Evolutionary conservation across 345 rosid genomes (phyloP), one percentile per base, ranked within the genome.

Genomic region (Syzygium oleosum): DNA sequence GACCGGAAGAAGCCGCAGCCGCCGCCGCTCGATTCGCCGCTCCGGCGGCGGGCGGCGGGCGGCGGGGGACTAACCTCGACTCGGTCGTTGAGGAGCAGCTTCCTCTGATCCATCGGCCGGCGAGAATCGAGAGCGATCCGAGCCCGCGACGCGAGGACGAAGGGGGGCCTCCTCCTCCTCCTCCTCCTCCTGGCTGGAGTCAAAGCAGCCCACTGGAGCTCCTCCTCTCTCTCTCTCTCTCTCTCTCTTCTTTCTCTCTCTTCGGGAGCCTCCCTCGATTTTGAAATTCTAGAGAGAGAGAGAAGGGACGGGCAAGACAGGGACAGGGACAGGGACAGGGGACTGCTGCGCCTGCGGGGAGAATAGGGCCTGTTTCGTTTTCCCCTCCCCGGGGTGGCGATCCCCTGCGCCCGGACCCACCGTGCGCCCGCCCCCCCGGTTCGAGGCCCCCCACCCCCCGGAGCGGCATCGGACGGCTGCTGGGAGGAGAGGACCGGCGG

Each of bases 21-120:
- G 9, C 27, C 61, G 61, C 63, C 63, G 3, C 63, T 13, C n/a
- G 13, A 41, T 4, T 23, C 63, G 63, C 63, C 29, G 15, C 29
- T 29, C 9, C 23, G 5, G 61, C 63, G n/a, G 56, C 61, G n/a
- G 10, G 59, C 25, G 58, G 58, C 12, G 27, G n/a, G n/a, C n/a
- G n/a, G n/a, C n/a, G n/a, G n/a, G 63, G 31, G 6, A 53, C 79
- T 34, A 31, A 90, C 93, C 93, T 91, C 93, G 58, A 91, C 92
- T 27, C 87, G 88, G 38, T 91, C 91, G 43, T 88, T 79, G 84
- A 91, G 89, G 16, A 90, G 90, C 78, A 91, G 91, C 92, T 91
- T 91, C 88, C 84, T 87, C 87, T 31, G 89, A 85, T 92, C 91
- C 92, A 92, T 73, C 1, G 83, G 46, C 46, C 46, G 46, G 46